phyloP scores from a whole-genome alignment of 306 rosid species.

The Acacia acuminata region DNA sequence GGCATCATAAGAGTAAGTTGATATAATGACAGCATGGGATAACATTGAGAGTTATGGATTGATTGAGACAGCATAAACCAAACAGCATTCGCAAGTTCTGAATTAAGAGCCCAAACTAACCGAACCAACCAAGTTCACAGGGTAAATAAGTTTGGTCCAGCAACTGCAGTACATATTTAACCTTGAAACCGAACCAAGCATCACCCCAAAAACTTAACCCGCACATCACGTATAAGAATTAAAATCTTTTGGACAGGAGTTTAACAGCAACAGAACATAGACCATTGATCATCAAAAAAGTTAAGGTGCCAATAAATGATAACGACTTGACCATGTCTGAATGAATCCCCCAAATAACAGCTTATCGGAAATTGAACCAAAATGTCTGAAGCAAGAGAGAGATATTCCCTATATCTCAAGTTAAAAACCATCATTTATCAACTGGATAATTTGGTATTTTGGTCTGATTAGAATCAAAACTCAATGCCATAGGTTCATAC shows the following conservation, averaged over 20 bases:
- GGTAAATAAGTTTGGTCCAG: neutral
- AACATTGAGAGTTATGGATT: neutral
- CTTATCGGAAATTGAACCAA: conserved; percentile 1
- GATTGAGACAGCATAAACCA: neutral
- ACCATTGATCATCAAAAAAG: neutral
- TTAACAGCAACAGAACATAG: neutral
- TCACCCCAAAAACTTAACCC: neutral
- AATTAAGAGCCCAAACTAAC: conserved; percentile 3
- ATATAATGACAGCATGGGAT: neutral
- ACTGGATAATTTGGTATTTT: neutral
- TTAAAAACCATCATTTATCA: neutral
- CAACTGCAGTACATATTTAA: neutral
- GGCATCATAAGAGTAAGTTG: neutral
- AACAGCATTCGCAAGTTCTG: neutral
- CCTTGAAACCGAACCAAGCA: conserved; percentile 7
- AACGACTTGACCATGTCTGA: neutral
- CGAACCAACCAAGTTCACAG: neutral
- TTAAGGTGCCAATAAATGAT: neutral
- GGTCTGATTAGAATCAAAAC: neutral
- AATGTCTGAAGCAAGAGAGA: neutral
- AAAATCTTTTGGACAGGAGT: neutral
- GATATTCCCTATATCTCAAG: neutral
- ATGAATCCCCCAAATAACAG: neutral
- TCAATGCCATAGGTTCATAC: too few species aligned
- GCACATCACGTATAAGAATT: neutral